These are phyloP conservation scores for Euphorbia pulcherrima DNA, from an alignment of 345 rosid genomes.

Conservation along the genomic window DNA sequence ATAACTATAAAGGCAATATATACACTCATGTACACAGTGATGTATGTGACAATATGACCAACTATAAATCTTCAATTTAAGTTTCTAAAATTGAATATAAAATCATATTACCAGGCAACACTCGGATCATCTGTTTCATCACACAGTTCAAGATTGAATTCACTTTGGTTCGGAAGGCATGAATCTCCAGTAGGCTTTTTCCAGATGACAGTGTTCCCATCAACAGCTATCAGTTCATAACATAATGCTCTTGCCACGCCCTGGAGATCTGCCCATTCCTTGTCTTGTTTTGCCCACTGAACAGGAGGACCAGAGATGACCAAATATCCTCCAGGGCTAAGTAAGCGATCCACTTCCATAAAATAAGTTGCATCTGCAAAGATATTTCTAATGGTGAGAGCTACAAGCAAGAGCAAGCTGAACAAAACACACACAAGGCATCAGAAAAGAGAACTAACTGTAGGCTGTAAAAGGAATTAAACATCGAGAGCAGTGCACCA, in stretches of 20 bases:
- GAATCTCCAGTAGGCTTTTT: conserved; percentile 77
- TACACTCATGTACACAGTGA: conserved; percentile 3
- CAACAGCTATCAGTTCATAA: conserved; percentile 81
- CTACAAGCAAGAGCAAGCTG: conserved; percentile 13
- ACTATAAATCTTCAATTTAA: not conserved
- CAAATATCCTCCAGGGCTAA: conserved; percentile 89
- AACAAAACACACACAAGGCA: not conserved
- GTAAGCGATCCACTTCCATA: conserved; percentile 82
- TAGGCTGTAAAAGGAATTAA: conserved; percentile 93
- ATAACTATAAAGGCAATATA: not conserved
- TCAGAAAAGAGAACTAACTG: conserved; percentile 52
- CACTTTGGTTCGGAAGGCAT: conserved; percentile 66
- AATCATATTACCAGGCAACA: conserved; percentile 64
- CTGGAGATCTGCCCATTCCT: conserved; percentile 98
- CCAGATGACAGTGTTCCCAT: conserved; percentile 95
- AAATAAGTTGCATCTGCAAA: conserved; percentile 88
- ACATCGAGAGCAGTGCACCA: conserved; percentile 89
- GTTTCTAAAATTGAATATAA: conserved; percentile 4
- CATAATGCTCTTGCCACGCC: conserved; percentile 85
- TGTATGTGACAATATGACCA: conserved; percentile 1
- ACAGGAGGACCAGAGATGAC: conserved; percentile 99
- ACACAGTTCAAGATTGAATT: conserved; percentile 70
- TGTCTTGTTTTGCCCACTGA: conserved; percentile 95
- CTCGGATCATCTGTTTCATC: conserved; percentile 62
- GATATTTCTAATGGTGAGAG: conserved; percentile 25